Evolutionary conservation across 2,329 filamentous ascomycete genomes (phyloP), one percentile per base, ranked within the genome.

Genomic region (Albifimbria verrucaria): DNA sequence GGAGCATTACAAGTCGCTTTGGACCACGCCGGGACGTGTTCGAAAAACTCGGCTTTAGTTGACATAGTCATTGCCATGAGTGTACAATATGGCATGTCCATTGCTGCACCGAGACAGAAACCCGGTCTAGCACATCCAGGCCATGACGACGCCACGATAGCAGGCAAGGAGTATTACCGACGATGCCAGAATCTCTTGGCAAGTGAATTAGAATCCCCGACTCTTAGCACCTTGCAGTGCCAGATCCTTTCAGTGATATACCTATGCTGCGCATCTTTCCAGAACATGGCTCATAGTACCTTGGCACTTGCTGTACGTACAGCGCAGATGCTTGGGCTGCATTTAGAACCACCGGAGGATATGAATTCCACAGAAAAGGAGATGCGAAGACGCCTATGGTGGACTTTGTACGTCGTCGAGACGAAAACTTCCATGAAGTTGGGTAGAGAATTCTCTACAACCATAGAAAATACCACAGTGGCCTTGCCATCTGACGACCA

Each of bases 21-120:
- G 73, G 70, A 51, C 44, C 17, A 44, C 18, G 3, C 48, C 2
- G 7, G 24, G 5, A 6, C 46, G 2, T 46, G 53, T 21, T 68
- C 78, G 6, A 72, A 71, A 51, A 67, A 73, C 2, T 81, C 77
- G 3, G 71, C 78, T 1, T 65, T 81, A 1, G 76, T 79, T 2
- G 79, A 82, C 52, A 79, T 81, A 24, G 63, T 81, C 25, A 61
- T 82, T n/a, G 78, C 78, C 1, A 54, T 81, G 12, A 77, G 73
- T 52, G 78, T 81, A 69, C 78, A 81, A 59, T 73, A 75, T 41
- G 72, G 72, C 47, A 66, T 64, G 9, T 53, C 59, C 7, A 58
- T 67, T 41, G n/a, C n/a, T n/a, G n/a, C n/a, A n/a, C n/a, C n/a
- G n/a, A n/a, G n/a, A n/a, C n/a, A n/a, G n/a, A n/a, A 50, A 2